These are phyloP conservation scores for Erythrophleum fordii DNA, from an alignment of 306 rosid genomes.

Conservation along the genomic window DNA sequence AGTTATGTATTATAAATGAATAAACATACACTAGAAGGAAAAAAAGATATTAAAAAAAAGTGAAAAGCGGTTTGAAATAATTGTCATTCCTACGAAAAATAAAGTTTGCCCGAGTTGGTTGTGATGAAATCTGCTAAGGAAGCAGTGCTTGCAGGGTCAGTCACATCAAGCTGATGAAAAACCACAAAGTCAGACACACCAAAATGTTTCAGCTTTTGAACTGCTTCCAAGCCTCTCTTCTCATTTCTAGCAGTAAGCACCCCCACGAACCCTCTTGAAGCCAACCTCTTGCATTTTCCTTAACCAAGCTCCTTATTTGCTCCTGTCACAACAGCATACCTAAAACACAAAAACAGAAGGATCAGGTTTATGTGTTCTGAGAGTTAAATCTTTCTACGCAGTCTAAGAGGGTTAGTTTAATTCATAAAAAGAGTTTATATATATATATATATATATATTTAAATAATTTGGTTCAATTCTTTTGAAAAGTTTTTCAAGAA, in stretches of 20 bases:
- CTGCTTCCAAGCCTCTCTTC: slow-evolving; percentile 40
- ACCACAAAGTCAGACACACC: neutral
- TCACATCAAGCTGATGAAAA: slow-evolving; percentile 20
- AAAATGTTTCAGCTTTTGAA: neutral
- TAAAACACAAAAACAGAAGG: too few relatives aligned
- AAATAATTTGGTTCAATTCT: too few relatives aligned
- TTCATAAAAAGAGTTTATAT: too few relatives aligned
- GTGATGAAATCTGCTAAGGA: neutral
- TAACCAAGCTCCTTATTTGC: slow-evolving; percentile 54
- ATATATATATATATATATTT: too few relatives aligned
- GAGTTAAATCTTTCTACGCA: too few relatives aligned
- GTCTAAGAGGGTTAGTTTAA: too few relatives aligned
- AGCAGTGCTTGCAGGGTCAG: neutral
- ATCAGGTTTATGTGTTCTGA: too few relatives aligned
- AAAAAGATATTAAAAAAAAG: too few relatives aligned
- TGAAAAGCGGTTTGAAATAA: too few relatives aligned
- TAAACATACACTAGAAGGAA: too few relatives aligned
- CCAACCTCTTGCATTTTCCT: slow-evolving; percentile 45
- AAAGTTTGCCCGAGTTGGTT: slow-evolving; percentile 7
- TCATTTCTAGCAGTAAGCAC: slow-evolving; percentile 53
- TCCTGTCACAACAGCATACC: slow-evolving; percentile 62
- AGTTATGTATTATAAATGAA: too few relatives aligned
- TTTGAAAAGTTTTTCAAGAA: too few relatives aligned
- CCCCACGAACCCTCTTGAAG: slow-evolving; percentile 48
- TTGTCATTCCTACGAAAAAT: neutral